Evolutionary conservation across 306 rosid species (phyloP).

Genomic region (Cajanus cajan): DNA sequence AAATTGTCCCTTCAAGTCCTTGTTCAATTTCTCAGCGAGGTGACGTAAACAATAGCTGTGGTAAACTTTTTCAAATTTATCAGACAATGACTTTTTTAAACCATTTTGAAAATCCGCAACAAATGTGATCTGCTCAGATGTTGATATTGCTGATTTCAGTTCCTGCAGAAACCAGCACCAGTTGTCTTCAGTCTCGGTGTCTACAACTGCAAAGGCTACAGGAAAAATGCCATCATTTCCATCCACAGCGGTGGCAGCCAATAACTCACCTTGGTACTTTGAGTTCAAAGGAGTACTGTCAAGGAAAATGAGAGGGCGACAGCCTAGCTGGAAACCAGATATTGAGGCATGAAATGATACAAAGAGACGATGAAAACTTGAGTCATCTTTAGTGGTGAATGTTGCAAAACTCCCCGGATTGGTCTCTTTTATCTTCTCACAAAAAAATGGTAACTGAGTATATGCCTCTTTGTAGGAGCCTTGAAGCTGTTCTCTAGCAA

Average conservation of each 20-base stretch:
- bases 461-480: slow-evolving; percentile 98
- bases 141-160: slow-evolving; percentile 59
- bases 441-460: slow-evolving; percentile 77
- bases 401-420: slow-evolving; percentile 92
- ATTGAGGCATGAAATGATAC: slow-evolving; percentile 82
- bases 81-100: slow-evolving; percentile 59
- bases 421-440: slow-evolving; percentile 87
- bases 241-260: slow-evolving; percentile 83
- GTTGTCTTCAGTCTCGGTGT: slow-evolving; percentile 79
- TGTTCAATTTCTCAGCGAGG: slow-evolving; percentile 86
- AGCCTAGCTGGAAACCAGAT: slow-evolving; percentile 80
- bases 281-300: slow-evolving; percentile 81
- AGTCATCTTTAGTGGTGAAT: slow-evolving; percentile 88
- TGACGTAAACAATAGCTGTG: slow-evolving; percentile 85
- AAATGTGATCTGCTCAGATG: slow-evolving; percentile 69
- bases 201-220: slow-evolving; percentile 88
- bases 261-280: slow-evolving; percentile 82
- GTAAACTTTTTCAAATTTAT: slow-evolving; percentile 69
- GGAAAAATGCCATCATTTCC: slow-evolving; percentile 88
- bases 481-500: slow-evolving; percentile 95
- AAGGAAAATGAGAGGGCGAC: slow-evolving; percentile 92
- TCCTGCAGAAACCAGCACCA: slow-evolving; percentile 91
- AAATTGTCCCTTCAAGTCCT: slow-evolving; percentile 90
- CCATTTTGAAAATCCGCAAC: slow-evolving; percentile 84
- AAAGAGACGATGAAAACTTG: slow-evolving; percentile 90